These are phyloP conservation scores for Zopfochytrium polystomum DNA, from an alignment of 371 early-diverging fungal species.

Conservation along the genomic window DNA sequence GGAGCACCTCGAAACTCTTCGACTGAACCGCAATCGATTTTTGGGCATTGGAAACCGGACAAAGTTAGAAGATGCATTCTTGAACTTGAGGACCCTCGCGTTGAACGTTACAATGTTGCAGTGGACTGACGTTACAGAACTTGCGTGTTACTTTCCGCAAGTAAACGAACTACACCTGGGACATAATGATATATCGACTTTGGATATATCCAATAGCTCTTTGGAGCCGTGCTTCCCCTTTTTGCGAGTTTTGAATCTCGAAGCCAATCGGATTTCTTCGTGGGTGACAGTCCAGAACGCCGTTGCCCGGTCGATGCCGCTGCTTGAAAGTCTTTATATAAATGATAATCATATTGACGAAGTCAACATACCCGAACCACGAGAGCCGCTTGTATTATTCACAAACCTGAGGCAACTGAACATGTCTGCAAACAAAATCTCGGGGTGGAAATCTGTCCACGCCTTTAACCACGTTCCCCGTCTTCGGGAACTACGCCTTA, in stretches of 20 bases:
- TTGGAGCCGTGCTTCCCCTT: slow-evolving; percentile 39
- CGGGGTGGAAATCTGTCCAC: slow-evolving; percentile 47
- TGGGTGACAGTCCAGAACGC: slow-evolving; percentile 59
- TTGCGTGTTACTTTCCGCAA: slow-evolving; percentile 53
- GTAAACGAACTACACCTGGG: slow-evolving; percentile 68
- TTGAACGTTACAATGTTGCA: slow-evolving; percentile 45
- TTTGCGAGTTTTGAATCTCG: slow-evolving; percentile 62
- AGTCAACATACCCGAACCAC: slow-evolving; percentile 10
- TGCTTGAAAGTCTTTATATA: slow-evolving; percentile 48
- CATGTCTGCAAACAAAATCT: slow-evolving; percentile 45
- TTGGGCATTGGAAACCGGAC: slow-evolving; percentile 10
- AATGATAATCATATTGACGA: slow-evolving; percentile 47
- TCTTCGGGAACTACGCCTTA: slow-evolving; percentile 46
- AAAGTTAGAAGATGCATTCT: slow-evolving; percentile 35
- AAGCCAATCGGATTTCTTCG: slow-evolving; percentile 56
- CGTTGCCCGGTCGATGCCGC: slow-evolving; percentile 40
- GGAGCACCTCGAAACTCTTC: slow-evolving; percentile 52
- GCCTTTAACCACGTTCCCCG: slow-evolving; percentile 42
- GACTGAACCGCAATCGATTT: slow-evolving; percentile 60
- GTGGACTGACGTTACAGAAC: slow-evolving; percentile 44
- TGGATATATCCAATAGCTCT: slow-evolving; percentile 21
- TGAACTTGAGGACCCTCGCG: slow-evolving; percentile 41
- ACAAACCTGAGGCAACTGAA: slow-evolving; percentile 41
- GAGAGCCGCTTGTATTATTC: slow-evolving; percentile 29
- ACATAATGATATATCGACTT: slow-evolving; percentile 50